Conservation (phyloP, 257 asterid genomes). For the Fraxinus cuspidata region DNA sequence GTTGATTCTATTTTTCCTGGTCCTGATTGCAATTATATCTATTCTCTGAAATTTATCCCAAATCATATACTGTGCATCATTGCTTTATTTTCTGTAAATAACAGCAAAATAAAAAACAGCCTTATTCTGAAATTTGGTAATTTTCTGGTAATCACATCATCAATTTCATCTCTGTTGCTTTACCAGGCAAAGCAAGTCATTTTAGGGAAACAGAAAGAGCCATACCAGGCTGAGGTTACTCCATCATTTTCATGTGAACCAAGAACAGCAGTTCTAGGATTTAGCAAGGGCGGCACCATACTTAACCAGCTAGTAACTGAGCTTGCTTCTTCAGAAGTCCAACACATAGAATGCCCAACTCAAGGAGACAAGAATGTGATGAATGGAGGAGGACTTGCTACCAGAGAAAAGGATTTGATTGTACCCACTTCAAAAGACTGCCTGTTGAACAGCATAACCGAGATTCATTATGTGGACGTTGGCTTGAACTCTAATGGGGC, state of each 20-base stretch:
- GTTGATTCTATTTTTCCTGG: not conserved
- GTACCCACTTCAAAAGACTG: slow-evolving; percentile 67
- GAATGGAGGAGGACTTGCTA: slow-evolving; percentile 37
- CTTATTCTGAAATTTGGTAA: too few species aligned
- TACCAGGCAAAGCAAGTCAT: slow-evolving; percentile 58
- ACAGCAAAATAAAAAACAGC: not conserved
- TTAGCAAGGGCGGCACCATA: slow-evolving; percentile 89
- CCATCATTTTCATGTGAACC: slow-evolving; percentile 48
- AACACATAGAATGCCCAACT: slow-evolving; percentile 28
- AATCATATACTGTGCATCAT: not conserved
- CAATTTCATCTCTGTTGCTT: slow-evolving; percentile 23
- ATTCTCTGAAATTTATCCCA: not conserved
- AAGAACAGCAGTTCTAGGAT: slow-evolving; percentile 76
- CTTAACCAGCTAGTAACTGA: slow-evolving; percentile 89
- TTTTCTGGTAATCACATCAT: not conserved
- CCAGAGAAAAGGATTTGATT: slow-evolving; percentile 42
- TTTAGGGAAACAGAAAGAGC: slow-evolving; percentile 48
- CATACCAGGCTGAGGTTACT: slow-evolving; percentile 44
- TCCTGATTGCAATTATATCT: not conserved
- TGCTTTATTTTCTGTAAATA: not conserved
- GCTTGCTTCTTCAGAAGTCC: slow-evolving; percentile 51
- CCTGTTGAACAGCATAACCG: slow-evolving; percentile 71
- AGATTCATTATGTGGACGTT: slow-evolving; percentile 90
- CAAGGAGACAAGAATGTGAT: slow-evolving; percentile 31
- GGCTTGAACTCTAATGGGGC: slow-evolving; percentile 85